Conservation (phyloP, 2,329 filamentous ascomycete genomes). For the Aspergillus udagawae region DNA sequence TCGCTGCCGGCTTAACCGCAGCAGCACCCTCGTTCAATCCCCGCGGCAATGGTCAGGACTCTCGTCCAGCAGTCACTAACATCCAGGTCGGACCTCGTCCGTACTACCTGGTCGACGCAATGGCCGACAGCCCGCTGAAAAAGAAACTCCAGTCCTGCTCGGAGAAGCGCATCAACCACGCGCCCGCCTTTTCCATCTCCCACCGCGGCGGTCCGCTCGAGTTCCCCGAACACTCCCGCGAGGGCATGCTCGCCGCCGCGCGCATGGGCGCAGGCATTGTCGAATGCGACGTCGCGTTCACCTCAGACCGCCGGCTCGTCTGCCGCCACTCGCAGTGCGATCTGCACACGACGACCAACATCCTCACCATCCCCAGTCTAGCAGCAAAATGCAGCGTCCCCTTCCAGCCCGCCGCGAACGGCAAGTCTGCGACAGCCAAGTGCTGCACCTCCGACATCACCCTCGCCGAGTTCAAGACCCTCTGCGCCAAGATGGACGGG, state of each 20-base stretch:
- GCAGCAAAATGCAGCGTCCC: constrained; percentile 16
- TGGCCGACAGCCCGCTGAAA: constrained; percentile 16
- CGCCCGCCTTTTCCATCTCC: constrained; percentile 15
- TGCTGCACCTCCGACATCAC: constrained; percentile 20
- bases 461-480: constrained; percentile 15
- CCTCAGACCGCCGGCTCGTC: constrained; percentile 14
- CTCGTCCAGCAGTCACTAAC: constrained; percentile 8
- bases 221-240: constrained; percentile 15
- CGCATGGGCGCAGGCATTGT: constrained; percentile 17
- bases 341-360: constrained; percentile 18
- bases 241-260: constrained; percentile 15
- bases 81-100: constrained; percentile 18
- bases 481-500: constrained; percentile 20
- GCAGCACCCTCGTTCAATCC: constrained; percentile 10
- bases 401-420: constrained; percentile 12
- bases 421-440: constrained; percentile 7
- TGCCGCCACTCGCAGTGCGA: constrained; percentile 20
- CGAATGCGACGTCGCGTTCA: constrained; percentile 19
- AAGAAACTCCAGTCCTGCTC: constrained; percentile 11
- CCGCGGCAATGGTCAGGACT: not conserved
- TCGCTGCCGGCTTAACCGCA: constrained; percentile 8
- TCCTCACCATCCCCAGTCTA: constrained; percentile 15
- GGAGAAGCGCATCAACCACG: constrained; percentile 13
- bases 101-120: constrained; percentile 17
- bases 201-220: constrained; percentile 16